phyloP scores from a whole-genome alignment of 2,329 filamentous ascomycete genomes.

The Metarhizium robertsii region DNA sequence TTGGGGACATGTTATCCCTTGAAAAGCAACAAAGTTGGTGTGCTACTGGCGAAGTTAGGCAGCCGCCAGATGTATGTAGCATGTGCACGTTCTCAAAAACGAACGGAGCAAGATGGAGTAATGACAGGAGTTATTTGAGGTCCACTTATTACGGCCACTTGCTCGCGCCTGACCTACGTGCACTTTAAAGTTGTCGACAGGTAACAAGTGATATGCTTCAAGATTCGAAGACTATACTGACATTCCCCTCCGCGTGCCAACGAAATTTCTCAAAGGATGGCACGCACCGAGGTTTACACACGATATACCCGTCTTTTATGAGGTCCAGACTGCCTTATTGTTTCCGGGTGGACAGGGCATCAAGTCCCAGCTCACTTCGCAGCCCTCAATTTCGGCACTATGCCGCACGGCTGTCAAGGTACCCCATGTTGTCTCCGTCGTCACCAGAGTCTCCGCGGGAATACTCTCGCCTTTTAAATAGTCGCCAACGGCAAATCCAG shows the following conservation, averaged over 20 bases:
- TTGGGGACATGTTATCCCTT: background rate
- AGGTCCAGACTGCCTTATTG: constrained; percentile 32
- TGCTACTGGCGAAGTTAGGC: background rate
- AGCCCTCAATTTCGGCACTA: constrained; percentile 34
- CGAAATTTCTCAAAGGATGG: too few relatives aligned
- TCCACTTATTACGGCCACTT: background rate
- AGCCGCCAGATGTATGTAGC: constrained; percentile 3
- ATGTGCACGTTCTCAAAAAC: background rate
- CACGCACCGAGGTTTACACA: too few relatives aligned
- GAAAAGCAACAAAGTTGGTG: background rate
- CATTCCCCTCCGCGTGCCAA: too few relatives aligned
- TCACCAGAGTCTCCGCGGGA: constrained; percentile 28
- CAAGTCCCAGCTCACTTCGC: constrained; percentile 36
- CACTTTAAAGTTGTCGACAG: too few relatives aligned
- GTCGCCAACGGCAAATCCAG: constrained; percentile 29
- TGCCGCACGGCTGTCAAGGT: constrained; percentile 37
- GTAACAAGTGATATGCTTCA: too few relatives aligned
- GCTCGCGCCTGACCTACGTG: background rate
- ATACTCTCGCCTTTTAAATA: background rate
- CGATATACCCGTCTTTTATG: constrained; percentile 15
- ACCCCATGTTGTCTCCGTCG: constrained; percentile 34
- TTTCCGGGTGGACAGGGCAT: constrained; percentile 27
- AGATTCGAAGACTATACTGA: too few relatives aligned
- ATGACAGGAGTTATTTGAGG: constrained; percentile 19
- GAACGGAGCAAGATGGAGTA: background rate